A percentile compares a stretch with the other conserved stretches of the same genome.
phyloP scores from a whole-genome alignment of 164 flowering plant genomes.

The Umbilicus rupestris region DNA sequence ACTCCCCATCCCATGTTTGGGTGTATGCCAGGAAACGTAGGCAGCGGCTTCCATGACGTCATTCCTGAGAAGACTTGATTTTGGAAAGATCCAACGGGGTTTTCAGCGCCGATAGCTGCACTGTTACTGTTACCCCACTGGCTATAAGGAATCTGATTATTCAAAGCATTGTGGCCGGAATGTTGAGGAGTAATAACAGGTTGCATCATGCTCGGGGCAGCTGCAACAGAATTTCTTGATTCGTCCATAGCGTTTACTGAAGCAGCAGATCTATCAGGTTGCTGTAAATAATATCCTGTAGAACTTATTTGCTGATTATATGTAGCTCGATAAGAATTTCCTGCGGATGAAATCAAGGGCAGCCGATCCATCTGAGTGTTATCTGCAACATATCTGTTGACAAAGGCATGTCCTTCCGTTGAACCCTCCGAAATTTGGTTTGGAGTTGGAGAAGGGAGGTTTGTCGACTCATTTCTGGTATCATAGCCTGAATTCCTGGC shows the following conservation, averaged over 20 bases:
- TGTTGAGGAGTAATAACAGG: neutral
- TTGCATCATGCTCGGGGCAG: neutral
- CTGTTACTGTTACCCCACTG: slow-evolving; percentile 7
- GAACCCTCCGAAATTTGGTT: slow-evolving; percentile 16
- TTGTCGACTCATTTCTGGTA: slow-evolving; percentile 20
- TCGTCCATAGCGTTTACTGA: slow-evolving; percentile 5
- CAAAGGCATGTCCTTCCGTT: slow-evolving; percentile 20
- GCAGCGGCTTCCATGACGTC: slow-evolving; percentile 34
- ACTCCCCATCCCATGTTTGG: slow-evolving; percentile 39
- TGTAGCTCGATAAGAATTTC: slow-evolving; percentile 9
- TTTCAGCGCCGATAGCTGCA: slow-evolving; percentile 5
- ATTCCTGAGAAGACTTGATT: slow-evolving; percentile 18
- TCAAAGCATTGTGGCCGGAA: neutral
- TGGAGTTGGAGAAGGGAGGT: slow-evolving; percentile 67
- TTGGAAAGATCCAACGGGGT: slow-evolving; percentile 15
- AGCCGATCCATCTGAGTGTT: slow-evolving; percentile 10
- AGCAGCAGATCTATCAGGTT: neutral
- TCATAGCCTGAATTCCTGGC: slow-evolving; percentile 21
- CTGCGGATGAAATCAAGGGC: slow-evolving; percentile 12
- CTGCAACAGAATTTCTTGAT: neutral
- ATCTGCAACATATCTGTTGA: slow-evolving; percentile 19
- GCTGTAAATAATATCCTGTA: slow-evolving; percentile 7
- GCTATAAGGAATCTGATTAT: slow-evolving; percentile 7
- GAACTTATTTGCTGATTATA: slow-evolving; percentile 10
- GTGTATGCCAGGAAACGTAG: slow-evolving; percentile 24